These are phyloP conservation scores for Porodaedalea pini DNA, from an alignment of 1,284 basidiomycete species.

Conservation along the genomic window DNA sequence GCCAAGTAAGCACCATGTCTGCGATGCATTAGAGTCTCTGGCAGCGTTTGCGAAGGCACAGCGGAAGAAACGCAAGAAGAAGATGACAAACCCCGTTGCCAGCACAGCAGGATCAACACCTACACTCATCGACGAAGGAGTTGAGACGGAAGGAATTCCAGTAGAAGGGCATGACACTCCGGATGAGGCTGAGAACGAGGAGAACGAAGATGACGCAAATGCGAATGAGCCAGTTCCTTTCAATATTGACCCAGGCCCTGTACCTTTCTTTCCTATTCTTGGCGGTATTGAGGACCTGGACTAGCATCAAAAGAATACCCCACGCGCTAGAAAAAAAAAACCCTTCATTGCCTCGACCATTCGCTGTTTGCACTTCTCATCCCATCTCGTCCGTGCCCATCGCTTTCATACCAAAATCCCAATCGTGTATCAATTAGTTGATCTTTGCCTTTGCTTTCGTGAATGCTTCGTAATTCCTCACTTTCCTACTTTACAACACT, in stretches of 20 bases:
- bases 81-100: not conserved
- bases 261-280: not conserved
- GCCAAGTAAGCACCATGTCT: conserved; percentile 48
- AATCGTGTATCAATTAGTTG: too few relatives aligned
- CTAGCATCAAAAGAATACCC: too few relatives aligned
- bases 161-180: not conserved
- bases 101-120: too few relatives aligned
- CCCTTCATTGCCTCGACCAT: too few relatives aligned
- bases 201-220: not conserved
- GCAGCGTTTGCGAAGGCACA: conserved; percentile 49
- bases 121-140: not conserved
- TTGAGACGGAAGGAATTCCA: not conserved
- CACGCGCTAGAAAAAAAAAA: too few relatives aligned
- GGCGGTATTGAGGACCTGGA: not conserved
- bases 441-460: too few relatives aligned
- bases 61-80: conserved; percentile 25
- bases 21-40: conserved; percentile 47
- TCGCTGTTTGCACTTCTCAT: too few relatives aligned
- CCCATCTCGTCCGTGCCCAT: too few relatives aligned
- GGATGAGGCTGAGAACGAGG: not conserved
- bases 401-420: too few relatives aligned
- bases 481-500: too few relatives aligned
- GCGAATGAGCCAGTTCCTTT: not conserved
- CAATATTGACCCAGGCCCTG: not conserved
- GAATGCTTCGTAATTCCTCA: too few relatives aligned